phyloP scores from a whole-genome alignment of 306 rosid species.

The Elaeagnus macrophylla region DNA sequence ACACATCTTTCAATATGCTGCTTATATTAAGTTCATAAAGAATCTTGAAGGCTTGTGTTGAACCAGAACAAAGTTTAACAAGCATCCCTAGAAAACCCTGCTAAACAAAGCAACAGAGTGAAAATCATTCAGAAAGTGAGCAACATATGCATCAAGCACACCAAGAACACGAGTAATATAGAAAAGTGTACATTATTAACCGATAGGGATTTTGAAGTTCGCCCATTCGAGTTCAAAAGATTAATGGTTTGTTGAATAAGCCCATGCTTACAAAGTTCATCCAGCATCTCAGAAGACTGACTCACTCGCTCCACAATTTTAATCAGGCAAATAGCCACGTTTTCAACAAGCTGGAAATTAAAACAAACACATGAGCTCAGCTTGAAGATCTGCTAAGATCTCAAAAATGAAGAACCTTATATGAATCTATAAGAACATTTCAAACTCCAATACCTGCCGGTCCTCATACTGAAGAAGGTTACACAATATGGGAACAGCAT shows the following conservation, averaged over 20 bases:
- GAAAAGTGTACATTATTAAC: constrained; percentile 51
- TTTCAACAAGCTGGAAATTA: constrained; percentile 74
- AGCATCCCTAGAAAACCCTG: constrained; percentile 90
- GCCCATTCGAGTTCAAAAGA: constrained; percentile 57
- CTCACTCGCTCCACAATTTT: constrained; percentile 66
- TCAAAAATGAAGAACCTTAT: neutral
- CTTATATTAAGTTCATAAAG: constrained; percentile 72
- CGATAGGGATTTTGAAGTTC: constrained; percentile 49
- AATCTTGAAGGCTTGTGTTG: constrained; percentile 65
- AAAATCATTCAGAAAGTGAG: constrained; percentile 20
- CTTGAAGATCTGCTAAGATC: constrained; percentile 16
- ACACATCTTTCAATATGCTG: constrained; percentile 56
- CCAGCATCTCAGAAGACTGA: constrained; percentile 64
- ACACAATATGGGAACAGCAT: constrained; percentile 90
- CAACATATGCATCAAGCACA: constrained; percentile 12
- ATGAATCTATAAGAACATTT: constrained; percentile 7
- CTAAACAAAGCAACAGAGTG: constrained; percentile 22
- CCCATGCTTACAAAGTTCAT: constrained; percentile 77
- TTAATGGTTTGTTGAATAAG: constrained; percentile 61
- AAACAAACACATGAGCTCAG: constrained; percentile 7
- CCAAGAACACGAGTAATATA: constrained; percentile 2
- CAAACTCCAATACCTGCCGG: constrained; percentile 50
- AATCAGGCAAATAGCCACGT: constrained; percentile 69
- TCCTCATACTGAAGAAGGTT: constrained; percentile 93
- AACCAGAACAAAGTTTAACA: constrained; percentile 75